Base-by-base conservation (phyloP, 148 eudicot genomes). In the Fagopyrum homotropicum region DNA sequence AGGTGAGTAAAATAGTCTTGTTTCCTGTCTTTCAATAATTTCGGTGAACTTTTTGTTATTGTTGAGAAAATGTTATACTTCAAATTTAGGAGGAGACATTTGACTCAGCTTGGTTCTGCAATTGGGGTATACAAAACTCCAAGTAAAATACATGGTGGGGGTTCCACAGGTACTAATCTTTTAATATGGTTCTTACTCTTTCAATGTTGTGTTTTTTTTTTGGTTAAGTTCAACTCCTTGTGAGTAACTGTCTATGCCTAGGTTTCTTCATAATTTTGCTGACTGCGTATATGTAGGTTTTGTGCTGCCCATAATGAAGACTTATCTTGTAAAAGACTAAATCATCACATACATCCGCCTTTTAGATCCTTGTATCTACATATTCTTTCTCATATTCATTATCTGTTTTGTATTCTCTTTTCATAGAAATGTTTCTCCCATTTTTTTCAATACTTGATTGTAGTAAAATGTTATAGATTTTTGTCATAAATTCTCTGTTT, bases 71-170 rank as follows among this genome's bases (percentile, higher is more conserved):
- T 70, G 77, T 63, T 82, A 47, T 72, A 79, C 72, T 81, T 40
- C n/a, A n/a, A n/a, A n/a, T n/a, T n/a, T 86, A 95, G 98, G 88
- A 88, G 99, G 87, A 84, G 89, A 78, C 91, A 88, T 73, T 84
- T 95, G 83, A 93, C 97, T 79, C 91, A 89, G 81, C 94, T 95
- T 84, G 98, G 99, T 82, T 90, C 99, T 74, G 97, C 99, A 70
- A 90, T 97, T 48, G 99, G 97, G 72, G 96, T 95, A 69, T 95
- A 90, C 78, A 95, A 90, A 85, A 92, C 98, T 15, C 89, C 92
- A n/a, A 63, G 91, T 95, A 77, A 95, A 92, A 86, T 92, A 95
- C 82, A 87, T 95, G 78, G 96, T 95, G 40, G 98, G 98, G 74
- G 98, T 95, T 49, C 98, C 98, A 79, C 92, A 95, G 97, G 98